Evolutionary conservation across 768 basidiomycete genomes (phyloP), one percentile per base, ranked within the genome.

Genomic region (Macrolepiota albuminosa): DNA sequence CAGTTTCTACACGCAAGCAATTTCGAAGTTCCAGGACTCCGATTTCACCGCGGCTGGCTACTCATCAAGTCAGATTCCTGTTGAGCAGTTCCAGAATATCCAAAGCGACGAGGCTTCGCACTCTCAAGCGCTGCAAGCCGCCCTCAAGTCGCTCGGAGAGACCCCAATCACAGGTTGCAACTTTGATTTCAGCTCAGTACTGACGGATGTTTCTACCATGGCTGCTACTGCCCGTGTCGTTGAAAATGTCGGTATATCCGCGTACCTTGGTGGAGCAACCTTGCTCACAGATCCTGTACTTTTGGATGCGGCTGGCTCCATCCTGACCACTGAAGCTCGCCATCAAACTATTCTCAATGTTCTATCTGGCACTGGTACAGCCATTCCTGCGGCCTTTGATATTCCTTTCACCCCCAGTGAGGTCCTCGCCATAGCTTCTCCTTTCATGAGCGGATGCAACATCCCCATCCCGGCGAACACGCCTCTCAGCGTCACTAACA

Each of bases 301-400:
- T 58, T 73, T 90, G 53, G 78, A 80, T 56, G 77, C 83, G n/a
- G 90, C 89, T 43, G 88, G 79, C 8, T 84, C 85, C 29, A 93
- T 93, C 68, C 66, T 89, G 71, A 87, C 90, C 33, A 78, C 91
- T 50, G 92, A 94, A 68, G 87, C 90, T n/a, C 86, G 92, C 50
- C 92, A 95, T 66, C 85, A 88, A 69, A 86, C 87, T 1, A 72
- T 93, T 46, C 79, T 92, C 54, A 93, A 93, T 75, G 66, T 91
- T 61, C 65, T 94, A 56, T 81, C 80, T 47, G 78, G 80, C 16
- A 73, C 71, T 60, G 85, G 82, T 16, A 78, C 78, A 4, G 77
- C 85, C 18, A 83, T 89, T 57, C 86, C 91, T 5, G 70, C 80
- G 47, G 77, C 88, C 1, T 93, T 92, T 68, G 92, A 94, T 69